phyloP scores from a whole-genome alignment of 2,329 filamentous ascomycete genomes.

The Bipolaris cookei region DNA sequence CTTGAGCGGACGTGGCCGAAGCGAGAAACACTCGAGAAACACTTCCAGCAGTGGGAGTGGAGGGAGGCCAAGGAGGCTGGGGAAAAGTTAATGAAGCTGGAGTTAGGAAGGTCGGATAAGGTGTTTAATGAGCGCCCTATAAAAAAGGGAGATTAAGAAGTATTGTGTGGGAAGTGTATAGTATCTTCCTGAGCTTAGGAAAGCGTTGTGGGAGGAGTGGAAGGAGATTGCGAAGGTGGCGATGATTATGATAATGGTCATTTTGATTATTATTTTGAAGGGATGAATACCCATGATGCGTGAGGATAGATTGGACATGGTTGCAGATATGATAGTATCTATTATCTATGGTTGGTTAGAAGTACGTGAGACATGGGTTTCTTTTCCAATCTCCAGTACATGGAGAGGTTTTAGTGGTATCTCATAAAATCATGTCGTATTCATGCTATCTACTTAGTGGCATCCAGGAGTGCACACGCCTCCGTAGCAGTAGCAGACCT shows the following conservation, averaged over 20 bases:
- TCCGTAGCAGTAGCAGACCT: constrained; percentile 6
- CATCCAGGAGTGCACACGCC: constrained; percentile 5
- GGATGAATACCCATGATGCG: too few species aligned
- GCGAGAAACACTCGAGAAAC: not conserved
- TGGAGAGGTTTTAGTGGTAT: not conserved
- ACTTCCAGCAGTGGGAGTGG: not conserved
- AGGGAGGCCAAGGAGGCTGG: not conserved
- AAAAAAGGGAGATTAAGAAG: not conserved
- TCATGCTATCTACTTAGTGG: not conserved
- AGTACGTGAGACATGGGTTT: not conserved
- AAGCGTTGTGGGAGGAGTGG: too few species aligned
- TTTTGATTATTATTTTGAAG: too few species aligned
- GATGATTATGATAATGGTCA: too few species aligned
- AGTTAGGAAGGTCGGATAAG: not conserved
- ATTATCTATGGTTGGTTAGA: not conserved
- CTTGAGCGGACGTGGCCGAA: too few species aligned
- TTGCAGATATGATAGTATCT: not conserved
- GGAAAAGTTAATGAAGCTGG: not conserved
- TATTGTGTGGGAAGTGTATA: not conserved
- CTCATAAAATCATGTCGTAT: not conserved
- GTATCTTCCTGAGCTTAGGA: not conserved
- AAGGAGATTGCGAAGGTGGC: too few species aligned
- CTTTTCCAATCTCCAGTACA: not conserved
- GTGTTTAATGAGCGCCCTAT: not conserved
- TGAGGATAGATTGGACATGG: too few species aligned